Evolutionary conservation across 2,329 filamentous ascomycete genomes (phyloP).

Genomic region (Lasiodiplodia theobromae): DNA sequence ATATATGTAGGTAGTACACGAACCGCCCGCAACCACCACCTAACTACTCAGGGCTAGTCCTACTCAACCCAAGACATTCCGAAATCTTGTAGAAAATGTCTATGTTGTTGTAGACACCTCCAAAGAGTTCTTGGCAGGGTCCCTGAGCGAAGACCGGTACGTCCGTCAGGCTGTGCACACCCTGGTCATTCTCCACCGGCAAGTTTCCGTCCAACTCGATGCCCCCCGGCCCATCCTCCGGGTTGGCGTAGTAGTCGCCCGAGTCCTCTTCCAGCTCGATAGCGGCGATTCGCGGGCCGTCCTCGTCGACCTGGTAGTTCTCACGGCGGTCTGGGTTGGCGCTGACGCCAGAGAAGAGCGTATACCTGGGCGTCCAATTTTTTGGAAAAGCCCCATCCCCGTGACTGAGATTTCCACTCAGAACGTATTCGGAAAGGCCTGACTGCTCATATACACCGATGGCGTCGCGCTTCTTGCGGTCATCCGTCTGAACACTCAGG

Average conservation of each 20-base stretch:
- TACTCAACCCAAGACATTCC: constrained; percentile 58
- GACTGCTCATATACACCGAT: constrained; percentile 77
- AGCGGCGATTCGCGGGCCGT: constrained; percentile 69
- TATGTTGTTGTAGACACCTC: constrained; percentile 72
- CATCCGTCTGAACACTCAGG: constrained; percentile 67
- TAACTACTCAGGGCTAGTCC: neutral
- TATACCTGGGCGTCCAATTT: constrained; percentile 86
- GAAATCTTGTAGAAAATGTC: constrained; percentile 80
- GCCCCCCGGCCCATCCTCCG: constrained; percentile 69
- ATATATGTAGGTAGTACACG: too few species aligned
- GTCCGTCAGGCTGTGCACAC: constrained; percentile 49
- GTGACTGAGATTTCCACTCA: constrained; percentile 58
- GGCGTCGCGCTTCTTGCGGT: constrained; percentile 77
- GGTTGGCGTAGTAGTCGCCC: constrained; percentile 71
- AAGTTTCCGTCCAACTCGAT: constrained; percentile 80
- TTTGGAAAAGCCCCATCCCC: too few species aligned
- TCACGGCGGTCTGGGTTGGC: constrained; percentile 79
- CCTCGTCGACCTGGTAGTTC: constrained; percentile 74
- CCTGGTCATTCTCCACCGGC: constrained; percentile 67
- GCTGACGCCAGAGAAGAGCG: constrained; percentile 74
- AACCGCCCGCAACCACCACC: too few species aligned
- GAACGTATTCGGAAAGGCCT: constrained; percentile 77
- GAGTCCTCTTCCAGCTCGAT: constrained; percentile 59
- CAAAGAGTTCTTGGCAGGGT: constrained; percentile 79
- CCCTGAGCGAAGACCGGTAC: constrained; percentile 74